A percentile compares a stretch with the other conserved stretches of the same genome.
Conservation (phyloP, 1,284 basidiomycete species). For the Cutaneotrichosporon spelunceum region DNA sequence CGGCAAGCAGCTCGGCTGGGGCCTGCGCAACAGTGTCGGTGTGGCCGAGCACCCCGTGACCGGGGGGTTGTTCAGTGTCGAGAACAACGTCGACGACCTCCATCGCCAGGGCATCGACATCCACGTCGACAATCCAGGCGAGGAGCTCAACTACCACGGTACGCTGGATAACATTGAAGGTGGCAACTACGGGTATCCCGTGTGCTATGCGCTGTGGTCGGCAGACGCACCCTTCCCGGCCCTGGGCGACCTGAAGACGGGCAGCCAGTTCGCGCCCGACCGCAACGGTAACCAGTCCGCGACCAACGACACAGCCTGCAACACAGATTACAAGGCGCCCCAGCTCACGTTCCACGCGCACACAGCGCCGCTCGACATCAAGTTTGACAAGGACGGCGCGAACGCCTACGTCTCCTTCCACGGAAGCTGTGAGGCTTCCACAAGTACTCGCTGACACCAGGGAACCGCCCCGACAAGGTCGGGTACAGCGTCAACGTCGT, state of each 20-base stretch:
- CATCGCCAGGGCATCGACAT: slow-evolving; percentile 10
- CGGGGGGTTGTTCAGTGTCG: slow-evolving; percentile 16
- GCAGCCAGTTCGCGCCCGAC: slow-evolving; percentile 13
- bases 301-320: slow-evolving; percentile 11
- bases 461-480: slow-evolving; percentile 15
- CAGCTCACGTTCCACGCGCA: slow-evolving; percentile 18
- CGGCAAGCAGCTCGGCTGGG: slow-evolving; percentile 14
- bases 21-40: slow-evolving; percentile 20
- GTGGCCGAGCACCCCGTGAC: slow-evolving; percentile 15
- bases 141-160: slow-evolving; percentile 24
- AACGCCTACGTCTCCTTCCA: slow-evolving; percentile 16
- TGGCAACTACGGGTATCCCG: slow-evolving; percentile 18
- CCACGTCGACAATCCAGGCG: slow-evolving; percentile 19
- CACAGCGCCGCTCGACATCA: slow-evolving; percentile 20
- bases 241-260: slow-evolving; percentile 7
- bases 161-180: neutral
- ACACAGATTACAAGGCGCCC: slow-evolving; percentile 2
- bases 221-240: slow-evolving; percentile 7
- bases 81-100: slow-evolving; percentile 21
- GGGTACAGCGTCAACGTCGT: slow-evolving; percentile 13
- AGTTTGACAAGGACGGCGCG: slow-evolving; percentile 11
- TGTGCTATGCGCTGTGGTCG: slow-evolving; percentile 17
- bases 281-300: neutral
- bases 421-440: slow-evolving; percentile 19
- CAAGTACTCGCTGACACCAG: slow-evolving; percentile 15